Evolutionary conservation across 73 alveolate species (phyloP), one percentile per base, ranked within the genome.

Genomic region (Tetrahymena malaccensis): DNA sequence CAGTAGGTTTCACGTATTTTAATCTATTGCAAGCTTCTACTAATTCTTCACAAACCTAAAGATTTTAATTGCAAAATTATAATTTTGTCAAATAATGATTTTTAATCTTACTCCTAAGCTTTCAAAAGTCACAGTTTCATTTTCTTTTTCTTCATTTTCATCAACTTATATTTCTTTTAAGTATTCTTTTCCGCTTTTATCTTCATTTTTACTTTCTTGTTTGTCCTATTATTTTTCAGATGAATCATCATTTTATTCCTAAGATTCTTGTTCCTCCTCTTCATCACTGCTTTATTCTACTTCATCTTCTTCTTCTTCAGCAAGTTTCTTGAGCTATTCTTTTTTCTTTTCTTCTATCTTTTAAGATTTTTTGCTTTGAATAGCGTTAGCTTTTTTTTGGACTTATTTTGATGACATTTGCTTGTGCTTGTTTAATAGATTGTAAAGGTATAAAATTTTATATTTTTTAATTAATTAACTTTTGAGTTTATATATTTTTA

Each of bases 1-100:
- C 96, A 57, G 99, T 97, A 11, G 99, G 99, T 56, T 96, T 93
- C 43, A 94, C 96, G 94, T 97, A 99, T 40, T 98, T 98, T 95
- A 99, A 95, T 95, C 94, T 94, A 38, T 96, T 97, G 34, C 98
- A 85, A 35, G 99, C 99, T 38, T 96, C 98, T 94, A 99, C 97
- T 93, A 98, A 85, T 96, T 98, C 99, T 43, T 96, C 96, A 96
- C 99, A 98, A 25, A 98, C 98, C 89, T 70, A 70, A 25, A 25
- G 6, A 31, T 27, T 27, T 70, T 70, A 22, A n/a, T 21, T 27
- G 0, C 40, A 70, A 70, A 22, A 70, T 25, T 70, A 0, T 8
- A 25, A 22, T 70, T 70, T 70, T 31, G 17, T n/a, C 25, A 70
- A 27, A 70, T 19, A 22, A 7, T 0, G 7, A 27, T 25, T 19